These are phyloP conservation scores for Medicago lupulina DNA, from an alignment of 306 rosid species.

Conservation along the genomic window DNA sequence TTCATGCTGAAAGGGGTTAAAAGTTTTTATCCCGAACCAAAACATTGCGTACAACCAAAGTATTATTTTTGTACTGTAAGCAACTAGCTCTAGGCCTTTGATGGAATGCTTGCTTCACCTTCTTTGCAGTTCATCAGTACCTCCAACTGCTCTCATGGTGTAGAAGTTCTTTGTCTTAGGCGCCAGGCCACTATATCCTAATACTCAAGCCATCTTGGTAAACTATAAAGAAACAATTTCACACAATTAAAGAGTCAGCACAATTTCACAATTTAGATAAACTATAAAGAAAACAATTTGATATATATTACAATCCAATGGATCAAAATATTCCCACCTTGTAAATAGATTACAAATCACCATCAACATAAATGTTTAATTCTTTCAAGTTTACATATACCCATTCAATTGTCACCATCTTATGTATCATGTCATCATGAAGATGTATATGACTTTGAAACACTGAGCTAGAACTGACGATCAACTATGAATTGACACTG, in stretches of 20 bases:
- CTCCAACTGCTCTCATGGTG: constrained; percentile 96
- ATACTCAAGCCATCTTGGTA: constrained; percentile 65
- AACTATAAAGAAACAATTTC: background rate
- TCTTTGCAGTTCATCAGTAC: constrained; percentile 78
- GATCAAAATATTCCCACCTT: no score
- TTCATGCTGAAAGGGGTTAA: background rate
- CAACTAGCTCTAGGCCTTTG: constrained; percentile 50
- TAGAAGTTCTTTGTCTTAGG: constrained; percentile 86
- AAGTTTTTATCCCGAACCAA: constrained; percentile 15
- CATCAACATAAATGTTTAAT: no score
- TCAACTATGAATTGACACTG: no score
- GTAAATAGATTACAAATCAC: no score
- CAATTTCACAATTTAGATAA: background rate
- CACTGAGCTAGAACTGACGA: no score
- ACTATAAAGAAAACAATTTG: no score
- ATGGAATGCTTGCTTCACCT: constrained; percentile 43
- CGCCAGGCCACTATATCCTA: constrained; percentile 57
- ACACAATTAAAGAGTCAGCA: constrained; percentile 17
- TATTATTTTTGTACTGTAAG: constrained; percentile 9
- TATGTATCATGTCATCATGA: no score
- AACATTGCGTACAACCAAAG: constrained; percentile 25
- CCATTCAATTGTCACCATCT: no score
- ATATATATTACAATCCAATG: no score
- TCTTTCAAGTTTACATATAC: no score
- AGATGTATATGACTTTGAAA: no score